Evolutionary conservation across 2,329 filamentous ascomycete species (phyloP).

Genomic region (Pseudopithomyces maydicus): DNA sequence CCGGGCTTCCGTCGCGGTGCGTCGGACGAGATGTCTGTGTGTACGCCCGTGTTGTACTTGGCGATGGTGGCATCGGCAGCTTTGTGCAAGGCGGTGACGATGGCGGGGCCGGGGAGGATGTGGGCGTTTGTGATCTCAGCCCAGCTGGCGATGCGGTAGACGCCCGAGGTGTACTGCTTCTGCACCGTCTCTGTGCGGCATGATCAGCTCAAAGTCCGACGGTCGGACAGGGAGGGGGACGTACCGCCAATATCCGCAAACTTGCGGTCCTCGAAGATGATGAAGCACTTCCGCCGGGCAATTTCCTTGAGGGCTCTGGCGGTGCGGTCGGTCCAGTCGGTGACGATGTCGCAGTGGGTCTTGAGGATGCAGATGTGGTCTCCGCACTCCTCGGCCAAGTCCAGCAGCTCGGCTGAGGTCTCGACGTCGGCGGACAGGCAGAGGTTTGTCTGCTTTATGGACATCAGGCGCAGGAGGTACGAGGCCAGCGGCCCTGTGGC

Average conservation of each 20-base stretch:
- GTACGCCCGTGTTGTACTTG: slow-evolving; percentile 56
- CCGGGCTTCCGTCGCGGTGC: slow-evolving; percentile 30
- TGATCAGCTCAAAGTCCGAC: slow-evolving; percentile 12
- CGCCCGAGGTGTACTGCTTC: slow-evolving; percentile 59
- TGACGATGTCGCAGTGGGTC: slow-evolving; percentile 66
- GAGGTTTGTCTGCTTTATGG: slow-evolving; percentile 57
- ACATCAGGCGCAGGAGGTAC: slow-evolving; percentile 56
- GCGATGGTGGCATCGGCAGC: slow-evolving; percentile 54
- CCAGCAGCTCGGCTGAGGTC: slow-evolving; percentile 60
- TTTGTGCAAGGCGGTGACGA: slow-evolving; percentile 56
- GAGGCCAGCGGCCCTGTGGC: slow-evolving; percentile 52
- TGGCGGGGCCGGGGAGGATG: slow-evolving; percentile 58
- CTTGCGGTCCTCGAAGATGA: slow-evolving; percentile 61
- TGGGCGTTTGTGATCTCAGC: slow-evolving; percentile 59
- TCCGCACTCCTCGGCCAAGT: slow-evolving; percentile 62
- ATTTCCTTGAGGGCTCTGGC: slow-evolving; percentile 55
- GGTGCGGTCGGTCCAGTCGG: slow-evolving; percentile 64
- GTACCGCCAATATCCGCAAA: slow-evolving; percentile 62
- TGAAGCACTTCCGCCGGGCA: slow-evolving; percentile 54
- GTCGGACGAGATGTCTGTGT: slow-evolving; percentile 55
- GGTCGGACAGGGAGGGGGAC: slow-evolving; percentile 18
- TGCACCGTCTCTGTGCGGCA: slow-evolving; percentile 55
- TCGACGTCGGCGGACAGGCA: slow-evolving; percentile 64
- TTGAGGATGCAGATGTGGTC: slow-evolving; percentile 66
- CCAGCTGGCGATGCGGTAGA: slow-evolving; percentile 58